phyloP scores from a whole-genome alignment of 768 basidiomycete genomes.

The Gloeophyllum trabeum region DNA sequence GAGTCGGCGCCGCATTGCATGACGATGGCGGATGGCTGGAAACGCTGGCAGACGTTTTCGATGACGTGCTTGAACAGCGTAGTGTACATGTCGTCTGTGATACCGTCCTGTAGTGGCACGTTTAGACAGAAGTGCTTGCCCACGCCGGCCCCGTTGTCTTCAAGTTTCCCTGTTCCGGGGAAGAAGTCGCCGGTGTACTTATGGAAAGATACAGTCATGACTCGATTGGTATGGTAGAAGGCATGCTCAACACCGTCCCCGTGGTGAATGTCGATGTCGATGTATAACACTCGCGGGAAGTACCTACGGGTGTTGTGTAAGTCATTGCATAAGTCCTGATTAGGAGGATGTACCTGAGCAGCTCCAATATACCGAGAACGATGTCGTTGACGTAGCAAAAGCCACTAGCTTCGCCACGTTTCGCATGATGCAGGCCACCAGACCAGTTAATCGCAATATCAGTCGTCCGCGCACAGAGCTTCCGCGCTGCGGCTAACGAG shows the following conservation, averaged over 20 bases:
- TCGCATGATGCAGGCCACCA: conserved; percentile 95
- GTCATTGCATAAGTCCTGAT: not conserved
- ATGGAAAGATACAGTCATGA: conserved; percentile 98
- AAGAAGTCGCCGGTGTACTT: conserved; percentile 99
- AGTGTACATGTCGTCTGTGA: conserved; percentile 96
- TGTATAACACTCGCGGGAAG: conserved; percentile 90
- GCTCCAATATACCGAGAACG: conserved; percentile 86
- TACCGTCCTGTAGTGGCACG: conserved; percentile 89
- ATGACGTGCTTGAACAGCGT: conserved; percentile 94
- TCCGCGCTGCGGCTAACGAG: conserved; percentile 83
- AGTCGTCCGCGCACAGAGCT: conserved; percentile 71
- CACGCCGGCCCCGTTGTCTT: conserved; percentile 79
- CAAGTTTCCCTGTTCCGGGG: conserved; percentile 91
- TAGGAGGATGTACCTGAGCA: conserved; percentile 44
- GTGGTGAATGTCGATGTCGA: conserved; percentile 99
- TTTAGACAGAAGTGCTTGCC: conserved; percentile 96
- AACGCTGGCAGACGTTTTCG: conserved; percentile 84
- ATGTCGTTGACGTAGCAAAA: conserved; percentile 99
- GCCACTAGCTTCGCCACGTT: conserved; percentile 94
- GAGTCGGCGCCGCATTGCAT: conserved; percentile 97
- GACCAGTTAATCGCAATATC: conserved; percentile 99
- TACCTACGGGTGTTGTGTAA: conserved; percentile 52
- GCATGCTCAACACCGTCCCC: conserved; percentile 98
- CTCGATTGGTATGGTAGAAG: conserved; percentile 96
- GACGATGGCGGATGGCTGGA: conserved; percentile 84